Evolutionary conservation across 345 rosid genomes (phyloP), one percentile per base, ranked within the genome.

Genomic region (Eucalyptus marginata): DNA sequence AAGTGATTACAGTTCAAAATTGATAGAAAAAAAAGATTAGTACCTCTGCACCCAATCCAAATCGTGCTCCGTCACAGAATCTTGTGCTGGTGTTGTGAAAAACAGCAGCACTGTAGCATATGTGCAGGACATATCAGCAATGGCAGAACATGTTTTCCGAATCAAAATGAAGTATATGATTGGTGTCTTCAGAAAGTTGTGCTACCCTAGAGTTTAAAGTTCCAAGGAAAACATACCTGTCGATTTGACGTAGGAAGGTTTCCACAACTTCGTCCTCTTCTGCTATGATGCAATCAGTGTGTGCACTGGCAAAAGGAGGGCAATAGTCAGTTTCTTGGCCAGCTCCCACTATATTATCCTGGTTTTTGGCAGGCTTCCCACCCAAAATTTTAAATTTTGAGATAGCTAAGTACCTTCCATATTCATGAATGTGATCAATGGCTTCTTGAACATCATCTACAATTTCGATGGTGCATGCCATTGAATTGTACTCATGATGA

Each of bases 1-100:
- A 54, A 76, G 22, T 40, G 7, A 40, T 76, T 76, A 76, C 8
- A 10, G 15, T 76, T 20, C 84, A 22, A 76, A 76, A 20, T 76
- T 76, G 62, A 9, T 47, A 81, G 90, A 58, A 85, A 54, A 54
- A 17, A 43, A 83, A 76, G 17, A 68, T 24, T 85, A 36, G 88
- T 95, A 98, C 99, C 99, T 98, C 99, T 86, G 99, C 99, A 44
- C 99, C 99, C 86, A 97, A 94, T 31, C 99, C 99, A 89, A 98
- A 98, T 56, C 99, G 95, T 87, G 98, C 98, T n/a, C 99, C 99
- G 43, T 98, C 99, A 51, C 97, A 96, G 89, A 97, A 98, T 92
- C 99, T 96, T 43, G 99, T 95, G 94, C 99, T 97, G 88, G 99
- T 99, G 84, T 98, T 98, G 90, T 97, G 99, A 90, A 98, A 97